Percentiles rank a stretch among this genome's conserved stretches.
Conservation (phyloP, 164 flowering plant genomes). For the Cinnamomum chago region DNA sequence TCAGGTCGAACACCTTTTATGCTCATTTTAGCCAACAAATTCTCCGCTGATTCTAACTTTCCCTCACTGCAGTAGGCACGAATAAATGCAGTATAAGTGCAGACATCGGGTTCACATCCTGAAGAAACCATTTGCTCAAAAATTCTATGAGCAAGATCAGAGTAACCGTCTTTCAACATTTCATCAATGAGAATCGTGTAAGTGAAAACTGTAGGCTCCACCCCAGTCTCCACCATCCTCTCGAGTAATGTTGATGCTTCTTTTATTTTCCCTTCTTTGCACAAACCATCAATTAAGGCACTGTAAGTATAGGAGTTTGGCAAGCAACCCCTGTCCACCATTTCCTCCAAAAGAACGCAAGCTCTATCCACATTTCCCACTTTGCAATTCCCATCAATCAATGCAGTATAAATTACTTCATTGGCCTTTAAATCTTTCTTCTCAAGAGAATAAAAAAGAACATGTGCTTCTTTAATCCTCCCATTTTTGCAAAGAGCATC, state of each 20-base stretch:
- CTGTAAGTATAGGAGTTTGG: slow-evolving; percentile 62
- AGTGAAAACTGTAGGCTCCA: slow-evolving; percentile 49
- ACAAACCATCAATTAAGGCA: slow-evolving; percentile 59
- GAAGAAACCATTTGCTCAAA: slow-evolving; percentile 46
- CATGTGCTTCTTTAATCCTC: slow-evolving; percentile 47
- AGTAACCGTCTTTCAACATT: slow-evolving; percentile 49
- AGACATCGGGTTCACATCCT: slow-evolving; percentile 55
- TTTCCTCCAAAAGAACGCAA: slow-evolving; percentile 39
- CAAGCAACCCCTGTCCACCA: slow-evolving; percentile 41
- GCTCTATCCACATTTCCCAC: slow-evolving; percentile 48
- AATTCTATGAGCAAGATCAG: slow-evolving; percentile 43
- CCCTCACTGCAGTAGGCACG: slow-evolving; percentile 48
- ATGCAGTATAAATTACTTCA: slow-evolving; percentile 57
- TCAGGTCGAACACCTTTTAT: slow-evolving; percentile 54
- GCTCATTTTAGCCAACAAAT: slow-evolving; percentile 48
- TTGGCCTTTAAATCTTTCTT: slow-evolving; percentile 54
- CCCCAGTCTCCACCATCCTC: slow-evolving; percentile 45
- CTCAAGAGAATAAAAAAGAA: slow-evolving; percentile 45
- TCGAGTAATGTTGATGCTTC: slow-evolving; percentile 47
- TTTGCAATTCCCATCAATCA: slow-evolving; percentile 77
- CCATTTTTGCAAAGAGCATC: slow-evolving; percentile 52
- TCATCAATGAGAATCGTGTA: slow-evolving; percentile 60
- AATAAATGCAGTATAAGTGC: slow-evolving; percentile 57
- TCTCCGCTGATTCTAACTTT: slow-evolving; percentile 50
- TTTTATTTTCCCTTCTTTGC: slow-evolving; percentile 41